These are phyloP conservation scores for Mycothermus thermophilus DNA, from an alignment of 495 filamentous ascomycete genomes.

Conservation along the genomic window DNA sequence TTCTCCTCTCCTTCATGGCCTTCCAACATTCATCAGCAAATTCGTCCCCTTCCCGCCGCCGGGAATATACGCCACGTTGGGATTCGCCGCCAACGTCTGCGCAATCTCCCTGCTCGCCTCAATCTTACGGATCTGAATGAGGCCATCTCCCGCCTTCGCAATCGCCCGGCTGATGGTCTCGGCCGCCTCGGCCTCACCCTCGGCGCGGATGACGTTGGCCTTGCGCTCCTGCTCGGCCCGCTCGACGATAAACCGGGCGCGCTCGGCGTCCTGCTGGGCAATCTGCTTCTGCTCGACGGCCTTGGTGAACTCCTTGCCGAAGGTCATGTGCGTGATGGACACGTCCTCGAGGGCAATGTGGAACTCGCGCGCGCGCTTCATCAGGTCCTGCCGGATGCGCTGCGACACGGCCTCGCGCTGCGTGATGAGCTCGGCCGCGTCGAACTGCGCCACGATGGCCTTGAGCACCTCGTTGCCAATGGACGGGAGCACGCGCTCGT, in stretches of 20 bases:
- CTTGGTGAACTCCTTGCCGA: conserved; percentile 95
- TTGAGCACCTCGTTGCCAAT: conserved; percentile 99
- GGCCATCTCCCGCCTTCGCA: conserved; percentile 78
- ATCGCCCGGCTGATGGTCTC: conserved; percentile 90
- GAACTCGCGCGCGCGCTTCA: conserved; percentile 94
- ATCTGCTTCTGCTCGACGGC: conserved; percentile 99
- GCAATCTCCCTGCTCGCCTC: conserved; percentile 97
- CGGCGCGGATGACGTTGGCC: conserved; percentile 92
- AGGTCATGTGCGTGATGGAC: conserved; percentile 99
- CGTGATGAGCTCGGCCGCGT: conserved; percentile 98
- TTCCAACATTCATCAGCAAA: conserved; percentile 38
- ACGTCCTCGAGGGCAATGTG: conserved; percentile 99
- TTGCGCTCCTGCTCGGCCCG: conserved; percentile 97
- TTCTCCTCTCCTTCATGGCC: conserved; percentile 18
- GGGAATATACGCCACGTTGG: conserved; percentile 92
- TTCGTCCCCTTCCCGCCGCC: conserved; percentile 57
- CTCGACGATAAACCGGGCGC: conserved; percentile 96
- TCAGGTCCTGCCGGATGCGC: conserved; percentile 87
- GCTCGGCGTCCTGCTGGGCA: conserved; percentile 96
- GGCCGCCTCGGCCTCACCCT: conserved; percentile 92
- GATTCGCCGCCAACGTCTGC: conserved; percentile 73
- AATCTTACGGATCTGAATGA: conserved; percentile 91
- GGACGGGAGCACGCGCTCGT: conserved; percentile 96
- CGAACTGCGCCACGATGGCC: conserved; percentile 96
- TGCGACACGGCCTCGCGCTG: conserved; percentile 93